Base-by-base conservation (phyloP, 345 rosid genomes). In the Eucalyptus decipiens region DNA sequence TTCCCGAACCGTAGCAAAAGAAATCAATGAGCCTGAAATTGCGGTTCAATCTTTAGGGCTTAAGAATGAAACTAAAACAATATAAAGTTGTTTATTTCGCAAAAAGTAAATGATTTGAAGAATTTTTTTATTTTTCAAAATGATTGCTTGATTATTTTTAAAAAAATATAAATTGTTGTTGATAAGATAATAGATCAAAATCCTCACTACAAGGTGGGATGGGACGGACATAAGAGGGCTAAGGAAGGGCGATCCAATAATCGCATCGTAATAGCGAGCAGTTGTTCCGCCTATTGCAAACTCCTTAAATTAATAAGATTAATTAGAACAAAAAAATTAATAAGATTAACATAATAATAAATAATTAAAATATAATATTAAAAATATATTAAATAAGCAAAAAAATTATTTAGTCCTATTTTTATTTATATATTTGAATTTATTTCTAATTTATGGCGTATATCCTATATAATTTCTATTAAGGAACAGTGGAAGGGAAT, bases 261-360 rank as follows among this genome's bases (percentile, higher is more conserved):
- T 11, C 4, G 0, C 0, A 5, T 72, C 2, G 3, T 18, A 72
- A 23, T 23, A 72, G 3, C 26, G 0, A 7, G 43, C 6, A 1
- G 3, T 9, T 23, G 13, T 3, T 34, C 4, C 8, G 0, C 81
- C 7, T 37, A 3, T 37, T 1, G 1, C 45, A 37, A 37, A 72
- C 45, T 72, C 21, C 15, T 72, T 37, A 37, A 37, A 72, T 5
- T 19, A 19, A 37, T 19, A 37, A 37, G 45, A 72, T 72, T 37
- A 19, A 69, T 34, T 32, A 69, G 42, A 15, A 37, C 80, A 16
- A 32, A 10, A n/a, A 8, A 67, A 67, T 67, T 32, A 32, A 32
- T 32, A 67, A 34, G 23, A 16, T 69, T 18, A 37, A 69, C 19
- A 34, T 3, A 17, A 32, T 18, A 32, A 65, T 15, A n/a, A 15